Conservation (phyloP, 1,284 basidiomycete genomes). For the Rhodotorula mucilaginosa region DNA sequence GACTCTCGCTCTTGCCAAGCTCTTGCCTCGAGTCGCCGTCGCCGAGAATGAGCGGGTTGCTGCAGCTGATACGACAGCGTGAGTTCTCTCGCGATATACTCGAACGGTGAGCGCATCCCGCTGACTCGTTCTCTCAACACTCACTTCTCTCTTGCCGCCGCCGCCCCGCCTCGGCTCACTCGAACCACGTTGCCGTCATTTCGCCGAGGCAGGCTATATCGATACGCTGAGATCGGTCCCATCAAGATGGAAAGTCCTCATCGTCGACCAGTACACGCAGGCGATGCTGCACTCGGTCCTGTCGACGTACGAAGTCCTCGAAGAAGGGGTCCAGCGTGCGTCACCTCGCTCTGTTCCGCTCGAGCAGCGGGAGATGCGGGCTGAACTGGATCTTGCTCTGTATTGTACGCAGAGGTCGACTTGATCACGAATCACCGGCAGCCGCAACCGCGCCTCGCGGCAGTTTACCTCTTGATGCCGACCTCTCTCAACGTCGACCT, state of each 20-base stretch:
- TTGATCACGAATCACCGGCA: slow-evolving; percentile 58
- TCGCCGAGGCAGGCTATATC: slow-evolving; percentile 39
- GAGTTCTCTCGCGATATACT: neutral
- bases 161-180: slow-evolving; percentile 4
- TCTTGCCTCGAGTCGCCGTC: neutral
- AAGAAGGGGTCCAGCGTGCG: slow-evolving; percentile 90
- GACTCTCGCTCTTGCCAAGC: neutral
- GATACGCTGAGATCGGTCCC: slow-evolving; percentile 41
- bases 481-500: slow-evolving; percentile 91
- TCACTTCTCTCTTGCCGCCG: neutral
- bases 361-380: neutral
- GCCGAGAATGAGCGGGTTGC: slow-evolving; percentile 3
- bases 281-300: slow-evolving; percentile 79
- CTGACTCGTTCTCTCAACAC: neutral
- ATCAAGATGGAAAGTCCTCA: slow-evolving; percentile 84
- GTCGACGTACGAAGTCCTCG: slow-evolving; percentile 87
- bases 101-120: neutral
- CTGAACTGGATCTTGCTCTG: neutral
- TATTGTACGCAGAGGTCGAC: slow-evolving; percentile 50
- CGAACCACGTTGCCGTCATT: neutral
- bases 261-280: slow-evolving; percentile 90
- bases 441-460: slow-evolving; percentile 77
- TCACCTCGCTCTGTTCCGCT: neutral
- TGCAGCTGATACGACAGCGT: slow-evolving; percentile 12
- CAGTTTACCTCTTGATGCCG: slow-evolving; percentile 89